Evolutionary conservation across 768 basidiomycete genomes (phyloP).

Genomic region (Pisolithus tinctorius): DNA sequence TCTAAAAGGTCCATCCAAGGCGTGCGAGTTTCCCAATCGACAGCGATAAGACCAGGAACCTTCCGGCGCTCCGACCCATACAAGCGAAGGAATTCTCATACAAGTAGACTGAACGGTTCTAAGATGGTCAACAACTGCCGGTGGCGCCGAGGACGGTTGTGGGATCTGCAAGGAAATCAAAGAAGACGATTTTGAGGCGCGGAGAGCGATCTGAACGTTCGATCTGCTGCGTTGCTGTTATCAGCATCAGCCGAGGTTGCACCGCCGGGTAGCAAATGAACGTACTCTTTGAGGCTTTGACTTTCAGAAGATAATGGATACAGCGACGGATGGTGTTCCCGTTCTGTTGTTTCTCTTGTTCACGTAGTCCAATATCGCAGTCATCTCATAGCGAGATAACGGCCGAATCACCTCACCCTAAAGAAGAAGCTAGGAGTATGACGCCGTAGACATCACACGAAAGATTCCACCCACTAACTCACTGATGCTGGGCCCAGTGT

Average conservation of each 20-base stretch:
- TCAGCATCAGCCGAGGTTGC: neutral
- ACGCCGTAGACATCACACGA: neutral
- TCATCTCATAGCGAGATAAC: conserved; percentile 35
- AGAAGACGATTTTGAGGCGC: conserved; percentile 1
- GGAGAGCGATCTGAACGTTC: conserved; percentile 3
- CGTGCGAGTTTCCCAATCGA: conserved; percentile 67
- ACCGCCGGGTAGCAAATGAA: neutral
- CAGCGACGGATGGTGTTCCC: conserved; percentile 18
- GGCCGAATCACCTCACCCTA: conserved; percentile 34
- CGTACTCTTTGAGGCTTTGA: conserved; percentile 36
- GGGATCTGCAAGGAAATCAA: conserved; percentile 24
- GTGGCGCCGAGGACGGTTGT: conserved; percentile 19
- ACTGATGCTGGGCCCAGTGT: conserved; percentile 13
- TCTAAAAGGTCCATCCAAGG: conserved; percentile 74
- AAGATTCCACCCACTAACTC: conserved; percentile 10
- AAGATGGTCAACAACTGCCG: conserved; percentile 43
- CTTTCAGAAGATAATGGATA: conserved; percentile 36
- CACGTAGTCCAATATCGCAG: conserved; percentile 26
- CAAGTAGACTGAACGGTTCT: conserved; percentile 51
- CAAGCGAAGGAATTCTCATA: conserved; percentile 62
- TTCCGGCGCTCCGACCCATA: conserved; percentile 32
- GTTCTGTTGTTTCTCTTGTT: conserved; percentile 6
- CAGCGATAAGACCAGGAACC: conserved; percentile 37
- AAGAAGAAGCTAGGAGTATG: neutral
- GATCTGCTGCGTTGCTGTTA: conserved; percentile 17